Evolutionary conservation across 305 asterid genomes (phyloP).

Genomic region (Nicotiana rustica): DNA sequence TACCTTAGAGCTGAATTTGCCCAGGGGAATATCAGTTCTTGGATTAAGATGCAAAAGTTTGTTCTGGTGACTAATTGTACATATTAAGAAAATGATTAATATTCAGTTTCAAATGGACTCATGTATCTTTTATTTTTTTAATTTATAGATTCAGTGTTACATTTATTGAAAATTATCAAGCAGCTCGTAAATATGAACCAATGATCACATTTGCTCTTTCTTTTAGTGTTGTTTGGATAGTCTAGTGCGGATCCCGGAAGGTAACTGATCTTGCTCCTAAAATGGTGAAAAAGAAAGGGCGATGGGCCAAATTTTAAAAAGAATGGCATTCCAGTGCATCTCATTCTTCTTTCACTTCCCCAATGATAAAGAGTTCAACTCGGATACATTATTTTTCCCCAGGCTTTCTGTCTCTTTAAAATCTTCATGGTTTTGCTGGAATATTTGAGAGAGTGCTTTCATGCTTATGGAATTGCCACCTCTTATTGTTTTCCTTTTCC

Average conservation of each 20-base stretch:
- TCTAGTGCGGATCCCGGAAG: not conserved
- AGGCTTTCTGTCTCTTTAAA: not conserved
- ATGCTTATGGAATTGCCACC: constrained; percentile 21
- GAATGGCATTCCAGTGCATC: not conserved
- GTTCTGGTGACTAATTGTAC: not conserved
- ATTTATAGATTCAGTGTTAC: not conserved
- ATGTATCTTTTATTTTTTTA: not conserved
- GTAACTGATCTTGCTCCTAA: not conserved
- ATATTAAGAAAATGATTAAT: not conserved
- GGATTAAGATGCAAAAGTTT: not conserved
- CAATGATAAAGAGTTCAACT: not conserved
- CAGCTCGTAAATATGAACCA: not conserved
- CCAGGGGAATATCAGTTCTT: not conserved
- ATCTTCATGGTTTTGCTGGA: not conserved
- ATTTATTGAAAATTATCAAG: not conserved
- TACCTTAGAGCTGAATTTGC: not conserved
- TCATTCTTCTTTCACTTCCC: constrained; percentile 7
- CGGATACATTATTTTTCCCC: not conserved
- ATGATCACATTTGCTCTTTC: not conserved
- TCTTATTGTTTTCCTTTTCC: not conserved
- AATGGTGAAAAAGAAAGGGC: not conserved
- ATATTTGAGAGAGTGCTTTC: not conserved
- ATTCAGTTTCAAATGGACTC: not conserved
- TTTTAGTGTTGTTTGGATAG: not conserved
- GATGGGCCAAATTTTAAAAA: not conserved